Evolutionary conservation across 805 yeast genomes (phyloP).

Genomic region (Ogataea ramenticola): DNA sequence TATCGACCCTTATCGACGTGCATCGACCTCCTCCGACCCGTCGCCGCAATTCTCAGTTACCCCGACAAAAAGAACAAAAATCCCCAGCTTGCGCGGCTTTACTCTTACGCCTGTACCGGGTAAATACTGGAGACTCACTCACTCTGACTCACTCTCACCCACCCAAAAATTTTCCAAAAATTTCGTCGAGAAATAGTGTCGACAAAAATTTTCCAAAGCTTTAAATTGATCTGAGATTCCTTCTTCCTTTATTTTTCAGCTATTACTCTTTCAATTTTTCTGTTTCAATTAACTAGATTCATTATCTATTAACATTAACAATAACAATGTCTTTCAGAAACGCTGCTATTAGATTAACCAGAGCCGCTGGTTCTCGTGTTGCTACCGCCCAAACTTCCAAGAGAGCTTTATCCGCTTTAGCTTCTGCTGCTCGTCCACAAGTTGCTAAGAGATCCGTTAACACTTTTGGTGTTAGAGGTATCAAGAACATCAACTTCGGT

Average conservation of each 20-base stretch:
- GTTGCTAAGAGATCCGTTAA: conserved; percentile 26
- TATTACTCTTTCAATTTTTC: neutral
- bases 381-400: conserved; percentile 40
- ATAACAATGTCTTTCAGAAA: conserved; percentile 25
- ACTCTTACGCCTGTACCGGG: neutral
- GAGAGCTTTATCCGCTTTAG: conserved; percentile 51
- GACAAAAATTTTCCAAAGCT: neutral
- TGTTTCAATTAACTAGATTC: neutral
- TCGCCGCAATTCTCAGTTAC: neutral
- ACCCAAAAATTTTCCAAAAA: neutral
- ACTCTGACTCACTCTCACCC: neutral
- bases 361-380: conserved; percentile 36
- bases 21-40: neutral
- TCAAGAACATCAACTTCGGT: conserved; percentile 94
- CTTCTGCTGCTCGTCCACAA: conserved; percentile 40
- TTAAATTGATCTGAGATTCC: neutral
- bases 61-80: no score
- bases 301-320: neutral
- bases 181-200: neutral
- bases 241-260: neutral
- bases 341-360: conserved; percentile 41
- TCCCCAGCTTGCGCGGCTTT: no score
- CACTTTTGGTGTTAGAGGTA: conserved; percentile 70
- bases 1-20: no score
- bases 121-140: neutral